Evolutionary conservation across 2,329 filamentous ascomycete genomes (phyloP).

Genomic region (Coniochaeta ligniaria): DNA sequence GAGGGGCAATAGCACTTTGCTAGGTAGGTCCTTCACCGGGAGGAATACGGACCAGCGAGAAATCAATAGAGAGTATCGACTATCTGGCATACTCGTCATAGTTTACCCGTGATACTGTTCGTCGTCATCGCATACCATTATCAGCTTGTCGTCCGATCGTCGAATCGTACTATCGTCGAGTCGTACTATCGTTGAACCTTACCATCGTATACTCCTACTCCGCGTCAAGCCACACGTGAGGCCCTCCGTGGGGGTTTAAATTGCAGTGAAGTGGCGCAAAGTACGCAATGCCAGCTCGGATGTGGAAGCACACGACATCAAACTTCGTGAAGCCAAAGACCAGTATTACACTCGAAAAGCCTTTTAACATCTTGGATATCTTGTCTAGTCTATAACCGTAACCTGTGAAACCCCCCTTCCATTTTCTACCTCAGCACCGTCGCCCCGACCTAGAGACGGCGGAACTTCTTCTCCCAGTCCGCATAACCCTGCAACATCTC

Average conservation of each 20-base stretch:
- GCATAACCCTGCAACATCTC: constrained; percentile 26
- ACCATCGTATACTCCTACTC: too few relatives aligned
- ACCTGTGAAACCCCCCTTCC: not conserved
- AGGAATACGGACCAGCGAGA: not conserved
- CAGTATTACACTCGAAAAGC: not conserved
- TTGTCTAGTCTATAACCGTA: not conserved
- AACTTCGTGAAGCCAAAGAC: not conserved
- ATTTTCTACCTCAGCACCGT: too few relatives aligned
- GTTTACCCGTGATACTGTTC: not conserved
- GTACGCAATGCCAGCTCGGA: not conserved
- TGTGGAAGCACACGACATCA: not conserved
- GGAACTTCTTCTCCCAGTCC: constrained; percentile 21
- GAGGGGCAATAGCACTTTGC: not conserved
- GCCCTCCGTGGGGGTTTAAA: not conserved
- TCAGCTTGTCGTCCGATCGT: not conserved
- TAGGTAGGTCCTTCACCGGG: not conserved
- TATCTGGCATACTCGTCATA: not conserved
- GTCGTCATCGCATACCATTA: too few relatives aligned
- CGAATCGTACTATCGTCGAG: not conserved
- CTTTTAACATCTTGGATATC: not conserved
- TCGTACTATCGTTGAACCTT: not conserved
- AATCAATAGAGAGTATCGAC: not conserved
- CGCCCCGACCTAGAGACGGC: not conserved
- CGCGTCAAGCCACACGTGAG: too few relatives aligned
- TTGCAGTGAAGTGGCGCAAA: not conserved